Conservation (phyloP, 345 rosid species). For the Balakata baccata region DNA sequence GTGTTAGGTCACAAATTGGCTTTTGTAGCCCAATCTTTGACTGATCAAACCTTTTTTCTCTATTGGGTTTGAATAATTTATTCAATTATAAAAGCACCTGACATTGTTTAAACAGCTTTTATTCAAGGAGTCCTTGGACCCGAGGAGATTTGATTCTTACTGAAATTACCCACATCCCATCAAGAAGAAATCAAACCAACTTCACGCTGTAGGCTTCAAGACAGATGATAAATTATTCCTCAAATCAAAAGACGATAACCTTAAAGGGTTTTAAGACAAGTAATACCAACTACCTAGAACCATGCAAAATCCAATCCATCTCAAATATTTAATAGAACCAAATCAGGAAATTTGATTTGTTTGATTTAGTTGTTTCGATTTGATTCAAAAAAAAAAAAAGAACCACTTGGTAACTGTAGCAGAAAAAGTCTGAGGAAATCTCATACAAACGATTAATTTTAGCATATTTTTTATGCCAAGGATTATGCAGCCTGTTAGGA, state of each 20-base stretch:
- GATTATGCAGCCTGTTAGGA: too few relatives aligned
- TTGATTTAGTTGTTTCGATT: too few relatives aligned
- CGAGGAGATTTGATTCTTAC: not conserved
- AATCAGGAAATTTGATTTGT: too few relatives aligned
- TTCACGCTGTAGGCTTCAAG: not conserved
- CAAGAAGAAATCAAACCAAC: not conserved
- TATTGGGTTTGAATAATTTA: not conserved
- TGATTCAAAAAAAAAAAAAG: too few relatives aligned
- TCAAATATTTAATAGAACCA: too few relatives aligned
- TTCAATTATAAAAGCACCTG: not conserved
- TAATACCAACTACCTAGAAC: not conserved
- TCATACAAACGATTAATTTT: too few relatives aligned
- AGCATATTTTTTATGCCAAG: too few relatives aligned
- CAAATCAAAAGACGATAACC: not conserved
- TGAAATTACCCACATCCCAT: not conserved
- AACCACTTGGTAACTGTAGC: too few relatives aligned
- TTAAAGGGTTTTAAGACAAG: not conserved
- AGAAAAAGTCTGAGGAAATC: too few relatives aligned
- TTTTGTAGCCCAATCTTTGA: constrained; percentile 18
- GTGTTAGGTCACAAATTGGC: not conserved
- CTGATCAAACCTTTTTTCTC: constrained; percentile 1
- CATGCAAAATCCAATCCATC: too few relatives aligned
- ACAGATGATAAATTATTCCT: not conserved
- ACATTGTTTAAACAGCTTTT: not conserved
- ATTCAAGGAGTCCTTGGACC: constrained; percentile 3